Evolutionary conservation across 768 basidiomycete genomes (phyloP).

Genomic region (Tulasnella sp.): DNA sequence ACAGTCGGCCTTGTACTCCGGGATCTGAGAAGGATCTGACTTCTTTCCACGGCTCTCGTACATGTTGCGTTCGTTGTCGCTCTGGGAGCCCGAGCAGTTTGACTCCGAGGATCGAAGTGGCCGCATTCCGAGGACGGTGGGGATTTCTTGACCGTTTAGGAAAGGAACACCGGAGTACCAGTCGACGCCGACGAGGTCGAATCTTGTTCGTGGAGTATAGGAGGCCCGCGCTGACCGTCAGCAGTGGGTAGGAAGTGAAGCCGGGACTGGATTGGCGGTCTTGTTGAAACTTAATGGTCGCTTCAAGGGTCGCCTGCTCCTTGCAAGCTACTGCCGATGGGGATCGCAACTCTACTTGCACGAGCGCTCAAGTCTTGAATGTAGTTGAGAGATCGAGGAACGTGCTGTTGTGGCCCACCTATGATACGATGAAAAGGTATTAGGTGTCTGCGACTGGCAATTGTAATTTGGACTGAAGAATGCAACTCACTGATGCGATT

Average conservation of each 20-base stretch:
- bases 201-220: constrained; percentile 43
- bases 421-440: constrained; percentile 10
- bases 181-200: constrained; percentile 34
- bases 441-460: not conserved
- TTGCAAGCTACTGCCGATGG: constrained; percentile 80
- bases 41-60: constrained; percentile 35
- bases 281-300: constrained; percentile 57
- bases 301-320: constrained; percentile 55
- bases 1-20: constrained; percentile 36
- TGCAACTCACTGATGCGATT: constrained; percentile 56
- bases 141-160: constrained; percentile 17
- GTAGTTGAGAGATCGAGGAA: constrained; percentile 71
- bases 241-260: constrained; percentile 45
- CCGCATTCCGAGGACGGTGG: too few relatives aligned
- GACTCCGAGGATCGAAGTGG: not conserved
- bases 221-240: constrained; percentile 42
- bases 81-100: constrained; percentile 38
- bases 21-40: constrained; percentile 34
- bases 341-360: constrained; percentile 58
- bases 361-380: constrained; percentile 65
- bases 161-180: constrained; percentile 43
- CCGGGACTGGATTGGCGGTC: constrained; percentile 37
- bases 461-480: not conserved
- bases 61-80: constrained; percentile 75
- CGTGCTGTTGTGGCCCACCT: constrained; percentile 52